Evolutionary conservation across 2,329 filamentous ascomycete species (phyloP).

Genomic region (Trichoderma sp.): DNA sequence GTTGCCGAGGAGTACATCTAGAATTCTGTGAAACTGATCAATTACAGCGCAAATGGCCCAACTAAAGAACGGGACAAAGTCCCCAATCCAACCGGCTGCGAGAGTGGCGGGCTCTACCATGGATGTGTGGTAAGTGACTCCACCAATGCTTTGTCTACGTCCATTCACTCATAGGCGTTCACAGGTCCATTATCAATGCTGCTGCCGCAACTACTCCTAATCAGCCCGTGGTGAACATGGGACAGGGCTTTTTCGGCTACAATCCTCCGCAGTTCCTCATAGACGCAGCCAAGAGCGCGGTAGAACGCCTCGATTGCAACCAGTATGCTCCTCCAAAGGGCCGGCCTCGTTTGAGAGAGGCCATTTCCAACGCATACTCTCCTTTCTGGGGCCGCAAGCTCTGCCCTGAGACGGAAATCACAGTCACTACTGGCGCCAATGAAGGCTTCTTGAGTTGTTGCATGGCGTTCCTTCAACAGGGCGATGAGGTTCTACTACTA

Average conservation of each 20-base stretch:
- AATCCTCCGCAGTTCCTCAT: slow-evolving; percentile 16
- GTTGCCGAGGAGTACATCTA: not conserved
- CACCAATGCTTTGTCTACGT: not conserved
- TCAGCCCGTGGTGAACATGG: slow-evolving; percentile 8
- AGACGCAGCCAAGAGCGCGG: slow-evolving; percentile 5
- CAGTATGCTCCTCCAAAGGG: slow-evolving; percentile 11
- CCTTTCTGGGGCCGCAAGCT: slow-evolving; percentile 11
- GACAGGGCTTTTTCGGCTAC: slow-evolving; percentile 17
- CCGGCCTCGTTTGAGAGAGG: slow-evolving; percentile 8
- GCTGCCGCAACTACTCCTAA: slow-evolving; percentile 5
- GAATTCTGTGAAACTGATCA: not conserved
- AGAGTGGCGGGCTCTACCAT: not conserved
- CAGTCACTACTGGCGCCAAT: slow-evolving; percentile 6
- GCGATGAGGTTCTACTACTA: slow-evolving; percentile 4
- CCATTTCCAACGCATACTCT: slow-evolving; percentile 7
- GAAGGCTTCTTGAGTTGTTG: slow-evolving; percentile 15
- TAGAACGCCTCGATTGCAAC: slow-evolving; percentile 10
- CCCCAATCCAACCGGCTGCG: not conserved
- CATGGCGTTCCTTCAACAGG: slow-evolving; percentile 10
- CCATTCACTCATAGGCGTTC: not conserved
- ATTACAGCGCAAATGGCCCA: not conserved
- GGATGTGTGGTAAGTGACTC: slow-evolving; percentile 10
- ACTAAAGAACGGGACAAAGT: slow-evolving; percentile 10
- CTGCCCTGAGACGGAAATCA: not conserved
- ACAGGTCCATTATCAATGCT: slow-evolving; percentile 13